phyloP scores from a whole-genome alignment of 1,284 basidiomycete genomes.

The Schizopora paradoxa region DNA sequence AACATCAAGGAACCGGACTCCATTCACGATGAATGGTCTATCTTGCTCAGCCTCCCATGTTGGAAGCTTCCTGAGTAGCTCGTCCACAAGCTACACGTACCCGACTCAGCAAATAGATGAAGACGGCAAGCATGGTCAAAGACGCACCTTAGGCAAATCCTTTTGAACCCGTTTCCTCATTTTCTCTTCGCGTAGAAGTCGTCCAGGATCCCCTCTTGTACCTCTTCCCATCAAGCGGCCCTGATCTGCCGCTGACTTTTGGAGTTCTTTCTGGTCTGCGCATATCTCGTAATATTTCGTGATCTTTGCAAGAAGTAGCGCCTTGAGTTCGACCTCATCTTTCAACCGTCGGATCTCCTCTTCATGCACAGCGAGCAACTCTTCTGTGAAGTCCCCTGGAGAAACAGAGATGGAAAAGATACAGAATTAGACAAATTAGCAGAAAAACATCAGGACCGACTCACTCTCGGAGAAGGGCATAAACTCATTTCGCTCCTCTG shows the following conservation, averaged over 20 bases:
- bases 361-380: slow-evolving; percentile 84
- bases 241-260: slow-evolving; percentile 74
- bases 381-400: slow-evolving; percentile 86
- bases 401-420: slow-evolving; percentile 3
- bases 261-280: slow-evolving; percentile 85
- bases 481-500: slow-evolving; percentile 79
- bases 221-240: slow-evolving; percentile 72
- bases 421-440: neutral
- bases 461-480: slow-evolving; percentile 75
- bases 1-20: slow-evolving; percentile 76
- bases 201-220: slow-evolving; percentile 70
- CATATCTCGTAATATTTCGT: slow-evolving; percentile 91
- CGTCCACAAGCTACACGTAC: slow-evolving; percentile 71
- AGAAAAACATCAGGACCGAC: slow-evolving; percentile 23
- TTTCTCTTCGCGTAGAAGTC: slow-evolving; percentile 90
- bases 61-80: slow-evolving; percentile 76
- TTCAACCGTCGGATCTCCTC: slow-evolving; percentile 78
- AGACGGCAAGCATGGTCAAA: slow-evolving; percentile 2
- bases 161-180: slow-evolving; percentile 94
- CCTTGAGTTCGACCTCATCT: slow-evolving; percentile 75
- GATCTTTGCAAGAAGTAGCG: slow-evolving; percentile 70
- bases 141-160: slow-evolving; percentile 87
- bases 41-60: slow-evolving; percentile 83
- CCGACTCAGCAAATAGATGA: slow-evolving; percentile 3
- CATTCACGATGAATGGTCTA: slow-evolving; percentile 80